Evolutionary conservation across 495 filamentous ascomycete species (phyloP).

Genomic region (Penicillium lagena): DNA sequence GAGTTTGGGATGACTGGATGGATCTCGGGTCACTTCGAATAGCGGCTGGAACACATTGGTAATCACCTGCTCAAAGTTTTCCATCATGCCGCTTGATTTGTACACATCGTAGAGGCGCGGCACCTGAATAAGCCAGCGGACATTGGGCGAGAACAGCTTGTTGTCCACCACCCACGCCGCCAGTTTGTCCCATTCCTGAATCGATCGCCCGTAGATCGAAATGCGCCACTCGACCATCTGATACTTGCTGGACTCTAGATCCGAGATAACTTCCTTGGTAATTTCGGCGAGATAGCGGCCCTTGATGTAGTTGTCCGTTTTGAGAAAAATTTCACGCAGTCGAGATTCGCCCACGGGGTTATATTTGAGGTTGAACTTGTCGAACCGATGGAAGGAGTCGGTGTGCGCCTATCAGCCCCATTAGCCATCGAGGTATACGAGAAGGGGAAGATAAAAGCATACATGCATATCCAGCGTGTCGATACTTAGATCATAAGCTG

Average conservation of each 20-base stretch:
- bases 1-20: slow-evolving; percentile 79
- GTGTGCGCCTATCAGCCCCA: slow-evolving; percentile 66
- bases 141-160: slow-evolving; percentile 94
- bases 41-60: slow-evolving; percentile 89
- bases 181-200: slow-evolving; percentile 97
- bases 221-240: slow-evolving; percentile 99
- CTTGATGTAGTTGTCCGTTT: slow-evolving; percentile 96
- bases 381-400: slow-evolving; percentile 96
- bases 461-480: slow-evolving; percentile 99
- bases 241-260: slow-evolving; percentile 97
- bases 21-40: slow-evolving; percentile 90
- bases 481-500: slow-evolving; percentile 95
- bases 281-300: slow-evolving; percentile 95
- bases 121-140: slow-evolving; percentile 95
- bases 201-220: slow-evolving; percentile 85
- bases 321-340: slow-evolving; percentile 91
- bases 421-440: slow-evolving; percentile 1
- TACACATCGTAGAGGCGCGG: slow-evolving; percentile 94
- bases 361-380: slow-evolving; percentile 99
- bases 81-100: slow-evolving; percentile 79
- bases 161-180: slow-evolving; percentile 99
- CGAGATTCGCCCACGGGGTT: slow-evolving; percentile 96
- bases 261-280: slow-evolving; percentile 95
- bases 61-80: slow-evolving; percentile 83
- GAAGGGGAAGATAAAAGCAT: slow-evolving; percentile 22